Percentiles rank a stretch among this genome's conserved stretches.
phyloP scores from a whole-genome alignment of 805 yeast genomes.

The Wickerhamiella cacticola region DNA sequence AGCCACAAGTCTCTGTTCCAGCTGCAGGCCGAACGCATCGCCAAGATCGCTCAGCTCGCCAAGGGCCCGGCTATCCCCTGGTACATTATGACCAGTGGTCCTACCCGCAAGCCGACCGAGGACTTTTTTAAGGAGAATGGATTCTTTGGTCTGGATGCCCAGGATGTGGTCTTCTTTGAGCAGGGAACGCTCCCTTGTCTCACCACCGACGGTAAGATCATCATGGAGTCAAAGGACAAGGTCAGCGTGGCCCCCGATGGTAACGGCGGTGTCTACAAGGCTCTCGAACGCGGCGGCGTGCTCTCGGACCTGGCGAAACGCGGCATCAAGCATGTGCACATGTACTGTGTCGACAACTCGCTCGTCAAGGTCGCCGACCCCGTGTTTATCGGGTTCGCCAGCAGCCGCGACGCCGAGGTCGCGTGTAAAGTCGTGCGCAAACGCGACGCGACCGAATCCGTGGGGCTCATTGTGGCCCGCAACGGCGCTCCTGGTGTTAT shows the following conservation, averaged over 20 bases:
- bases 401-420: constrained; percentile 49
- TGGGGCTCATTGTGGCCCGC: constrained; percentile 69
- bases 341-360: constrained; percentile 94
- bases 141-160: constrained; percentile 55
- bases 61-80: constrained; percentile 42
- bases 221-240: constrained; percentile 42
- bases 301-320: constrained; percentile 53
- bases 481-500: constrained; percentile 70
- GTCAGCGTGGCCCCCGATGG: constrained; percentile 92
- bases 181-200: constrained; percentile 95
- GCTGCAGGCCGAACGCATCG: constrained; percentile 79
- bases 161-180: constrained; percentile 67
- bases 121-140: constrained; percentile 46
- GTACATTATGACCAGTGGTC: constrained; percentile 92
- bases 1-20: constrained; percentile 77
- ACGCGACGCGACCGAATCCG: constrained; percentile 74
- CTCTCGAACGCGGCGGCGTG: constrained; percentile 51
- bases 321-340: constrained; percentile 80
- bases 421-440: constrained; percentile 95
- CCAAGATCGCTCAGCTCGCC: constrained; percentile 49
- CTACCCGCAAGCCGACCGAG: constrained; percentile 70
- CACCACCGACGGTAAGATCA: constrained; percentile 56
- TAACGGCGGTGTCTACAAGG: constrained; percentile 91
- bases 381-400: constrained; percentile 72
- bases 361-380: constrained; percentile 93